These are phyloP conservation scores for Termitomyces sp. DNA, from an alignment of 768 basidiomycete genomes.

Conservation along the genomic window DNA sequence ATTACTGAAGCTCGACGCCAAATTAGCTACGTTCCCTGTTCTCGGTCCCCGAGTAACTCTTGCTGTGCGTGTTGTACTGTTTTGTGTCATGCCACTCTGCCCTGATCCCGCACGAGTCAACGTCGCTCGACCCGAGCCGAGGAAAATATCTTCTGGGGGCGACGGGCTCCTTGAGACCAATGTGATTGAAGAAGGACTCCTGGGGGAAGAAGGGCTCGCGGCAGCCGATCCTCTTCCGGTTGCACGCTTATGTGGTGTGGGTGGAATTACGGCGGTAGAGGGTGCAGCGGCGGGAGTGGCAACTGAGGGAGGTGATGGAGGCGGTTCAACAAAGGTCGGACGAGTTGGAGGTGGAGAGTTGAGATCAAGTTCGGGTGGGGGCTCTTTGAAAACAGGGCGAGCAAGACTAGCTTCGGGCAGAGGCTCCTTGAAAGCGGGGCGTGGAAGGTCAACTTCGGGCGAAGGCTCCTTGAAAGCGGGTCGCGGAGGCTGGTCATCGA, in stretches of 20 bases:
- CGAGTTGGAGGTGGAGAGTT: slow-evolving; percentile 22
- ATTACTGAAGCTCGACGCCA: slow-evolving; percentile 51
- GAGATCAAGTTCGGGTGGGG: slow-evolving; percentile 53
- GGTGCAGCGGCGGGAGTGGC: slow-evolving; percentile 31
- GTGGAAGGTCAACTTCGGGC: slow-evolving; percentile 38
- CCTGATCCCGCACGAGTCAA: slow-evolving; percentile 45
- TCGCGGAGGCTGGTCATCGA: slow-evolving; percentile 27
- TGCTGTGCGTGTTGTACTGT: slow-evolving; percentile 35
- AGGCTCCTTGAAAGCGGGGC: slow-evolving; percentile 56
- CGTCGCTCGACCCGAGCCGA: slow-evolving; percentile 30
- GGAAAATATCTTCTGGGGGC: slow-evolving; percentile 31
- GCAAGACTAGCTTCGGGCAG: slow-evolving; percentile 43
- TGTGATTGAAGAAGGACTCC: slow-evolving; percentile 22
- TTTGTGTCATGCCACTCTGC: slow-evolving; percentile 25
- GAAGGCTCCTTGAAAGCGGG: slow-evolving; percentile 62
- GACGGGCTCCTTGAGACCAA: slow-evolving; percentile 38
- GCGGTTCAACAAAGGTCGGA: slow-evolving; percentile 37
- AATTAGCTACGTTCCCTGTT: slow-evolving; percentile 41
- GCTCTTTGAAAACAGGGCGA: slow-evolving; percentile 55
- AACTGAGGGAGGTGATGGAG: slow-evolving; percentile 35
- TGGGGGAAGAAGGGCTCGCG: slow-evolving; percentile 28
- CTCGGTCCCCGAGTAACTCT: slow-evolving; percentile 45
- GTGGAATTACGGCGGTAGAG: slow-evolving; percentile 43
- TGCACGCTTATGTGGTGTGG: slow-evolving; percentile 43
- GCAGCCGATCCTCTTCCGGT: slow-evolving; percentile 25